Percentiles rank a stretch among this genome's conserved stretches.
phyloP scores from a whole-genome alignment of 2,329 filamentous ascomycete genomes.

The Rutstroemia sp. region DNA sequence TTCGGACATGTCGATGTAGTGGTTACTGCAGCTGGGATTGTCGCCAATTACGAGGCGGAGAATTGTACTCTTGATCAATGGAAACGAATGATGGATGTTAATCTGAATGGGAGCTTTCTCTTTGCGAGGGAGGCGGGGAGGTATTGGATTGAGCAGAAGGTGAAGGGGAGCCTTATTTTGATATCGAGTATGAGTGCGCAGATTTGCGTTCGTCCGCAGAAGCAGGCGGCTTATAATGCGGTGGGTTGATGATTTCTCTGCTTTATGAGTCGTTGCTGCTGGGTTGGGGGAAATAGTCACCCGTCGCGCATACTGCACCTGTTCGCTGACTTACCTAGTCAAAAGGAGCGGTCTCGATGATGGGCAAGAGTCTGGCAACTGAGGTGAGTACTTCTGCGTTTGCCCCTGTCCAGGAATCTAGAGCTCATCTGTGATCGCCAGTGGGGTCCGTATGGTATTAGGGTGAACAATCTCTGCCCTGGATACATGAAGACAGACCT shows the following conservation, averaged over 20 bases:
- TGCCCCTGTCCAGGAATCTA: not conserved
- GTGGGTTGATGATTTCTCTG: slow-evolving; percentile 16
- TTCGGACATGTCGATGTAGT: slow-evolving; percentile 33
- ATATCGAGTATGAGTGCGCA: slow-evolving; percentile 27
- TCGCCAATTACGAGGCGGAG: slow-evolving; percentile 29
- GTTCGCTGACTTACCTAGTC: slow-evolving; percentile 27
- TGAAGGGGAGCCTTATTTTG: slow-evolving; percentile 24
- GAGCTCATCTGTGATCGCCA: slow-evolving; percentile 24
- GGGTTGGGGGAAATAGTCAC: not conserved
- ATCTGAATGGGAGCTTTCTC: slow-evolving; percentile 32
- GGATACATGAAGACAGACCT: slow-evolving; percentile 41
- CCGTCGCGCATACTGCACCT: not conserved
- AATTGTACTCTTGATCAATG: slow-evolving; percentile 30
- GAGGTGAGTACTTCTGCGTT: slow-evolving; percentile 24
- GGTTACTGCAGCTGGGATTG: slow-evolving; percentile 35
- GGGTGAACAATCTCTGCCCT: slow-evolving; percentile 59
- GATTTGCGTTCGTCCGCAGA: slow-evolving; percentile 31
- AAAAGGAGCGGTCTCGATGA: slow-evolving; percentile 54
- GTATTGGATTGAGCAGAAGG: slow-evolving; percentile 30
- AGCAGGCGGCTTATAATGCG: slow-evolving; percentile 32
- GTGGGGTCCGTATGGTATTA: slow-evolving; percentile 55
- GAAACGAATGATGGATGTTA: slow-evolving; percentile 32
- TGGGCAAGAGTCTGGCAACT: slow-evolving; percentile 50
- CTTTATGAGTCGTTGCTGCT: not conserved
- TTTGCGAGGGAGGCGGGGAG: slow-evolving; percentile 32